Base-by-base conservation (phyloP, 2,329 filamentous ascomycete species). In the Chlorencoelia australis region DNA sequence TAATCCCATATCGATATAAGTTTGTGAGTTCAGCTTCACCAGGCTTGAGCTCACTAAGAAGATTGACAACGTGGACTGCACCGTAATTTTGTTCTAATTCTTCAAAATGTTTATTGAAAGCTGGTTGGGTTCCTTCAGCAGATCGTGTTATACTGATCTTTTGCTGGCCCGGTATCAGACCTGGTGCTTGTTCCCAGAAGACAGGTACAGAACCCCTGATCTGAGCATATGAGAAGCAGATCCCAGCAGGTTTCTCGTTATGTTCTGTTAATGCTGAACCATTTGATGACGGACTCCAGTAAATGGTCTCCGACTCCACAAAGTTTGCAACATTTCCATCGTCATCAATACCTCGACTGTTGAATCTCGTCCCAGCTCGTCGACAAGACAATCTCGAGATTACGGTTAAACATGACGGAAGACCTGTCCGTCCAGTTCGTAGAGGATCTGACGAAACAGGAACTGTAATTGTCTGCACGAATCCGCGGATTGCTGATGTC, bases 271-370 rank as follows among this genome's bases (percentile, higher is more conserved):
- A 30, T 18, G 40, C 37, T 33, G 47, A 43, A 25, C 1, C 46
- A 24, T 30, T 40, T 5, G 40, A 40, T 4, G 76, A 74, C 1
- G 83, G 82, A 49, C 80, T 81, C 81, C 84, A 94, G 54, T 93
- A 88, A 26, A 89, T 77, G 0, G 87, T 94, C 61, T 98, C 91
- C 0, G 87, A 91, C 60, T 98, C 91, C n/a, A 96, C 91, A 60
- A 94, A 98, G 59, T 98, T 98, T 42, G 91, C 88, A 18, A 96
- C 91, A 51, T 96, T 86, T 10, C 91, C 91, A 54, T 96, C 87
- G 56, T 98, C 91, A 54, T 98, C 91, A 46, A 98, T 94, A 25
- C 91, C 91, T 48, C 91, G 74, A n/a, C 89, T 82, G 58, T 96
- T 96, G 68, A 96, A 98, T 26, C 91, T 75, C 11, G 91, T 98